Percentiles rank a stretch among this genome's conserved stretches.
These are phyloP conservation scores for Ascoidea rubescens DNA, from an alignment of 805 yeast species.

Conservation along the genomic window DNA sequence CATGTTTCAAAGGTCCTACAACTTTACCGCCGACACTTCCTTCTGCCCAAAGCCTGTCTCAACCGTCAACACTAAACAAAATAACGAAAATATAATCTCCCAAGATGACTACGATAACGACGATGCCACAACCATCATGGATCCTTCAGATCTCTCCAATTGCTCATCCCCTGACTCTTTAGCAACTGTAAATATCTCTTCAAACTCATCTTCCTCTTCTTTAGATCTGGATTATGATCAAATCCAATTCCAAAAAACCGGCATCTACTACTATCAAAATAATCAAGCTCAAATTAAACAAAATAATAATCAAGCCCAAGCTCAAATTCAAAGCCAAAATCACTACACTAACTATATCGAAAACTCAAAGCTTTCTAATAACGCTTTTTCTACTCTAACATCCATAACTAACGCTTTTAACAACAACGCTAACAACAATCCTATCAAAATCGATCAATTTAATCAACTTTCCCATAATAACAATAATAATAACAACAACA, in stretches of 20 bases:
- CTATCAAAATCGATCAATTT: neutral
- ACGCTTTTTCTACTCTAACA: slow-evolving; percentile 4
- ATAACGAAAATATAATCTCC: neutral
- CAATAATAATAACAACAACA: neutral
- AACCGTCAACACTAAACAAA: neutral
- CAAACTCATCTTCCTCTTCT: slow-evolving; percentile 5
- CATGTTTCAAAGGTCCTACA: too few relatives aligned
- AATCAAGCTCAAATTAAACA: neutral
- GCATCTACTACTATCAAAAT: neutral
- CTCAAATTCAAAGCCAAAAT: neutral
- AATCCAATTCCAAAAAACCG: too few relatives aligned
- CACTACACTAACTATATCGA: neutral
- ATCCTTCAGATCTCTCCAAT: neutral
- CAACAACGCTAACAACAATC: neutral
- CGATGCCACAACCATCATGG: neutral
- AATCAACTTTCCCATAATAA: too few relatives aligned
- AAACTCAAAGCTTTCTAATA: neutral
- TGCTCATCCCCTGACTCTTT: neutral
- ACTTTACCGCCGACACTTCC: too few relatives aligned
- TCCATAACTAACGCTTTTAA: slow-evolving; percentile 1
- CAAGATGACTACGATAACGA: slow-evolving; percentile 1
- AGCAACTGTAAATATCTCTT: neutral
- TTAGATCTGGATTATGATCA: slow-evolving; percentile 1
- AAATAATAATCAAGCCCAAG: neutral
- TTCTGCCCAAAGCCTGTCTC: too few relatives aligned